A percentile compares a stretch with the other conserved stretches of the same genome.
phyloP scores from a whole-genome alignment of 441 rosid species.

The Theobroma grandiflorum region DNA sequence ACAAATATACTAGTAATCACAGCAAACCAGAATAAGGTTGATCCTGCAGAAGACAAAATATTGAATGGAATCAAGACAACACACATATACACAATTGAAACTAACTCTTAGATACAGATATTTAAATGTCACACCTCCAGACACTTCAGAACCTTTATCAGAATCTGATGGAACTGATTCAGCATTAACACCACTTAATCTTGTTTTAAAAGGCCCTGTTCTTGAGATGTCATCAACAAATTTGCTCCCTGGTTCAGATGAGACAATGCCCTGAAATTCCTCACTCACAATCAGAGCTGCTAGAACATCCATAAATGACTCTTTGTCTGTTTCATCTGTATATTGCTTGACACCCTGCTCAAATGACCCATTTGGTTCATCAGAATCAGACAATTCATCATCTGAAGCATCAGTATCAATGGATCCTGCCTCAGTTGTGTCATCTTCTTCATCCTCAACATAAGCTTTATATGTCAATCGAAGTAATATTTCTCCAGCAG shows the following conservation, averaged over 20 bases:
- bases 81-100: conserved; percentile 22
- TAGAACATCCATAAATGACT: conserved; percentile 91
- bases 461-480: conserved; percentile 94
- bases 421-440: conserved; percentile 52
- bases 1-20: conserved; percentile 70
- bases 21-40: conserved; percentile 71
- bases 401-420: conserved; percentile 62
- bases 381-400: conserved; percentile 77
- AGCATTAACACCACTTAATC: conserved; percentile 37
- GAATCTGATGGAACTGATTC: conserved; percentile 46
- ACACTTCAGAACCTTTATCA: conserved; percentile 42
- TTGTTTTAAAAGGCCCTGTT: conserved; percentile 41
- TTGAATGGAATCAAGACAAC: conserved; percentile 22
- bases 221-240: conserved; percentile 45
- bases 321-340: conserved; percentile 59
- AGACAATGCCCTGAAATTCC: conserved; percentile 96
- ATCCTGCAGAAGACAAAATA: conserved; percentile 57
- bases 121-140: conserved; percentile 38
- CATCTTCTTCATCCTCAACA: conserved; percentile 98
- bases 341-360: conserved; percentile 43
- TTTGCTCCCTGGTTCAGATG: conserved; percentile 84
- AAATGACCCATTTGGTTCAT: conserved; percentile 54
- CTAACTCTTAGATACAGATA: conserved; percentile 16
- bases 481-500: conserved; percentile 83
- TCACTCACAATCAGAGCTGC: conserved; percentile 93